Conservation (phyloP, 768 basidiomycete genomes). For the Leccinum subgranulosum region DNA sequence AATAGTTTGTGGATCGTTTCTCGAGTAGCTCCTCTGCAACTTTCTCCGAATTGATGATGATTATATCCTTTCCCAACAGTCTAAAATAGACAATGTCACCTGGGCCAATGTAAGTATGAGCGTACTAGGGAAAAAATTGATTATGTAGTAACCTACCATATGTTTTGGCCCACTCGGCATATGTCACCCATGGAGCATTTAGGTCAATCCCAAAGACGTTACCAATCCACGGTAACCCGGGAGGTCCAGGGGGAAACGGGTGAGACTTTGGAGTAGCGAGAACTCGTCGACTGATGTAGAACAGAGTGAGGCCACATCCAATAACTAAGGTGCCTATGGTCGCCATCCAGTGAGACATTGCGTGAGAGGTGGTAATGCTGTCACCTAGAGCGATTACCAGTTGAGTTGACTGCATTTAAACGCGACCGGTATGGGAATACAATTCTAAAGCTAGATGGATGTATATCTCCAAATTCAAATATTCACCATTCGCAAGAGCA, state of each 20-base stretch:
- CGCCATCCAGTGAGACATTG: constrained; percentile 4
- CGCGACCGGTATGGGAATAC: too few species aligned
- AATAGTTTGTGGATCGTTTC: constrained; percentile 2
- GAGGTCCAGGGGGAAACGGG: constrained; percentile 10
- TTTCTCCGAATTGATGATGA: constrained; percentile 12
- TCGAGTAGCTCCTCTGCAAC: constrained; percentile 7
- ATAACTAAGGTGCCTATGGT: not conserved
- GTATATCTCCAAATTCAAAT: too few species aligned
- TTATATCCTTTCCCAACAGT: constrained; percentile 3
- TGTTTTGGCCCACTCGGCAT: constrained; percentile 6
- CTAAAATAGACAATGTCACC: constrained; percentile 2
- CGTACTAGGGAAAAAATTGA: not conserved
- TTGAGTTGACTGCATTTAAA: not conserved
- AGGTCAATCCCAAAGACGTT: constrained; percentile 1
- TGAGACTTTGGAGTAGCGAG: not conserved
- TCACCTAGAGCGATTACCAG: not conserved
- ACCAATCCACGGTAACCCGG: constrained; percentile 5
- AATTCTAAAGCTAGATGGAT: too few species aligned
- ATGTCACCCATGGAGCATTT: constrained; percentile 8
- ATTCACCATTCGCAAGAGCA: too few species aligned
- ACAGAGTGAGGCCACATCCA: not conserved
- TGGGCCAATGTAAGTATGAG: not conserved
- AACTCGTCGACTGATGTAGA: not conserved
- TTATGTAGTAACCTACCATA: not conserved
- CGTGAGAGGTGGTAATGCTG: not conserved